Conservation (phyloP, 202 grass and related monocot species). For the Bolboschoenoplectus hybrid region DNA sequence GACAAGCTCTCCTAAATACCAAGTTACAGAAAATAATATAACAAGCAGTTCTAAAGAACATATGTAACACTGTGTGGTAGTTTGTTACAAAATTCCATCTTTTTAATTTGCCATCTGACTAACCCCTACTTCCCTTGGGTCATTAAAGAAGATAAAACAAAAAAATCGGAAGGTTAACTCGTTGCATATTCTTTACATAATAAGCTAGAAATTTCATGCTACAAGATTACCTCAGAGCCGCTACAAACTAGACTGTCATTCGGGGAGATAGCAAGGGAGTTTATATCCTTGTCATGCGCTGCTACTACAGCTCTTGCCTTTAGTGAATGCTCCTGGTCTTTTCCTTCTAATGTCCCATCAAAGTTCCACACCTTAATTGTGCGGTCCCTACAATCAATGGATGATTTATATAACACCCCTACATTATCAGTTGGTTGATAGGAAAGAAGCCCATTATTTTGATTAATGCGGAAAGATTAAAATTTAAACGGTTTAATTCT, state of each 20-base stretch:
- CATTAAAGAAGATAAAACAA: not conserved
- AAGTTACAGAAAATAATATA: not conserved
- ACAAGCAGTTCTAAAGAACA: not conserved
- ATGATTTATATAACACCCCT: slow-evolving; percentile 29
- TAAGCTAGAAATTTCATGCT: not conserved
- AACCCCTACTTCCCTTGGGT: not conserved
- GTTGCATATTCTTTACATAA: not conserved
- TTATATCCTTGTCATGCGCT: slow-evolving; percentile 97
- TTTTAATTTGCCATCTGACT: not conserved
- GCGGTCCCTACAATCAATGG: slow-evolving; percentile 52
- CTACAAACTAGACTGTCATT: slow-evolving; percentile 96
- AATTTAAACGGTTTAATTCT: slow-evolving; percentile 6
- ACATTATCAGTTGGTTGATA: not conserved
- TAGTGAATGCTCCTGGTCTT: slow-evolving; percentile 56
- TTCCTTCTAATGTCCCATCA: slow-evolving; percentile 52
- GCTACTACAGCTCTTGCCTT: slow-evolving; percentile 86
- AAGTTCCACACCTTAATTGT: slow-evolving; percentile 93
- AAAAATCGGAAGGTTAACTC: slow-evolving; percentile 1
- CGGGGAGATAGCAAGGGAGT: slow-evolving; percentile 77
- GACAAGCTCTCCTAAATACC: not conserved
- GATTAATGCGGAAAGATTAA: slow-evolving; percentile 14
- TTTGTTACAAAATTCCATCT: not conserved
- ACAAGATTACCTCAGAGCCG: slow-evolving; percentile 78
- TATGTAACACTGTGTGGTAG: not conserved
- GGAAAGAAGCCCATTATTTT: slow-evolving; percentile 8